A percentile compares a stretch with the other conserved stretches of the same genome.
phyloP scores from a whole-genome alignment of 1,284 basidiomycete genomes.

The Sporisorium scitamineum region DNA sequence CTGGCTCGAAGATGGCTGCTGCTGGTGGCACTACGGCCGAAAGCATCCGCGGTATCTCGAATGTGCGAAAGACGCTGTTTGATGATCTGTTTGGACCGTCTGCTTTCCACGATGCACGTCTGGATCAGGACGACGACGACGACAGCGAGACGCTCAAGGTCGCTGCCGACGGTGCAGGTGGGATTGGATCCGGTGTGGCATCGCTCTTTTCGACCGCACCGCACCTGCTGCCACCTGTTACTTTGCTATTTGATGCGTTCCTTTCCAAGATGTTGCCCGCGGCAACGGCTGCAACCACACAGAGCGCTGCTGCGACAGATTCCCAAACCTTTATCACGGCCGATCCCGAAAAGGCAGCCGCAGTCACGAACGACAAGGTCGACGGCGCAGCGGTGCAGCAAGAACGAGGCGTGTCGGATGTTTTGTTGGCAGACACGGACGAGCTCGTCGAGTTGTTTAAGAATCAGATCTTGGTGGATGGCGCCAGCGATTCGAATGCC shows the following conservation, averaged over 20 bases:
- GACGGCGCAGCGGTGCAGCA: background rate
- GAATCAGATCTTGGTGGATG: slow-evolving; percentile 24
- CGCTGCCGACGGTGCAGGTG: slow-evolving; percentile 4
- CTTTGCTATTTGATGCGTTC: slow-evolving; percentile 80
- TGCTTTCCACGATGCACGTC: slow-evolving; percentile 66
- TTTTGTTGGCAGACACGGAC: slow-evolving; percentile 39
- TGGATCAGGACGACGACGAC: slow-evolving; percentile 23
- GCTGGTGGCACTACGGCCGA: slow-evolving; percentile 27
- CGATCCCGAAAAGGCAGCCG: slow-evolving; percentile 10
- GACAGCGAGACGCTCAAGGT: slow-evolving; percentile 1
- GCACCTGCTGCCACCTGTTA: slow-evolving; percentile 83
- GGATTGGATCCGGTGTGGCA: slow-evolving; percentile 56
- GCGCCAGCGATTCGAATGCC: background rate
- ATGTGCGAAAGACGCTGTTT: slow-evolving; percentile 79
- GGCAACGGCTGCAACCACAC: slow-evolving; percentile 6
- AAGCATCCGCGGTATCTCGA: slow-evolving; percentile 76
- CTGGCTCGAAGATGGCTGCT: slow-evolving; percentile 23
- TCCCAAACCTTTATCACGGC: background rate
- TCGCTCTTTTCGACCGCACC: slow-evolving; percentile 79
- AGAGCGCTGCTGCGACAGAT: background rate
- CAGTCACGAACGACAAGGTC: background rate
- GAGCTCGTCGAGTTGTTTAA: slow-evolving; percentile 44
- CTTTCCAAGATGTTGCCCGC: slow-evolving; percentile 77
- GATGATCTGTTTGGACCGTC: slow-evolving; percentile 85
- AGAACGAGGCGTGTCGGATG: slow-evolving; percentile 26